Base-by-base conservation (phyloP, 176 grass and related monocot species). In the Alloteropsis semialata region DNA sequence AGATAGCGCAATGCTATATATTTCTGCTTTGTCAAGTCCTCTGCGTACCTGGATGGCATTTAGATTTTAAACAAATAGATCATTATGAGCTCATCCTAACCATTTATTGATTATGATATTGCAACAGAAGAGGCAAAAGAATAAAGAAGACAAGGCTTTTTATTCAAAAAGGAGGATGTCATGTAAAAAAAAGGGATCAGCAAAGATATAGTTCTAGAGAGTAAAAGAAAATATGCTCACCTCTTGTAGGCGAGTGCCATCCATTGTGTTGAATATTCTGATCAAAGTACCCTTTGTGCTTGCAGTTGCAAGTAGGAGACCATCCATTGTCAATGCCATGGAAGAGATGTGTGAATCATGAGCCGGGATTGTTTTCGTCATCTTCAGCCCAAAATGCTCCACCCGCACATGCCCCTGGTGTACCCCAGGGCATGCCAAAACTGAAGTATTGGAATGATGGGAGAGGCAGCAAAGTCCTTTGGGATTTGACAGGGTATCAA, bases 181-280 rank as follows among this genome's bases (percentile, higher is more conserved):
- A 58, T 70, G 10, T 13, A 21, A 42, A 67, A 56, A 17, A 33
- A 18, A 42, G 22, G 6, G 54, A 67, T 48, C 28, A 0, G n/a
- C 72, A 22, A 49, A 65, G 50, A 41, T 65, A 72, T 21, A 19
- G 43, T 70, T 28, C 12, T 71, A 64, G 21, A 84, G 13, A 58
- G 55, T 5, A 48, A 67, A 28, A 51, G 2, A 76, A 79, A 72
- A 59, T 24, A 46, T 85, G 22, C 48, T 84, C 88, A 93, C 95
- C 95, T 97, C 95, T 75, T 97, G 95, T 76, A 97, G 65, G 65
- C 82, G 92, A 78, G 84, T 94, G 53, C 95, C 92, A 57, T 97
- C 95, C 92, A 92, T 87, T 29, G 95, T 97, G 64, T 97, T 97
- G 65, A 97, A 97, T 87, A 97, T 94, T 89, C 95, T 94, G 70